Conservation (phyloP, 495 filamentous ascomycete species). For the Penicillium turbatum region DNA sequence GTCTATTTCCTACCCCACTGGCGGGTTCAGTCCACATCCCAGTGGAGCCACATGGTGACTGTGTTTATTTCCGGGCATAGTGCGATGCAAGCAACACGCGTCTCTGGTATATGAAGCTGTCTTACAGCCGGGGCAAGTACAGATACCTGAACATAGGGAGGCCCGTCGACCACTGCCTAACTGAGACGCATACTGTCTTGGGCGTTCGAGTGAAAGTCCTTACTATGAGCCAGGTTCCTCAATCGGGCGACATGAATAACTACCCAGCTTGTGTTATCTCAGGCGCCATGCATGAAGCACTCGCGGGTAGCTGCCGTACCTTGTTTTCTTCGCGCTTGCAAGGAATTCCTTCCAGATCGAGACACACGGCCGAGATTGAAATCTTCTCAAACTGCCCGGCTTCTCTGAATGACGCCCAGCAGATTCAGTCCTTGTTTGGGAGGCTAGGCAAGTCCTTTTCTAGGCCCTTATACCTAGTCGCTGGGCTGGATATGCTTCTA, state of each 20-base stretch:
- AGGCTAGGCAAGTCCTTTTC: conserved; percentile 30
- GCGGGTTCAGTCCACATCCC: conserved; percentile 57
- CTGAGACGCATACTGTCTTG: background rate
- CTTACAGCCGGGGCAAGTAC: background rate
- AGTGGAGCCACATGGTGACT: conserved; percentile 77
- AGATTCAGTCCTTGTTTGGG: conserved; percentile 47
- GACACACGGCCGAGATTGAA: conserved; percentile 64
- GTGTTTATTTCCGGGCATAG: conserved; percentile 52
- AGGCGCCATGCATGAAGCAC: background rate
- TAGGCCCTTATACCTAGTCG: background rate
- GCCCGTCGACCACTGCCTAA: background rate
- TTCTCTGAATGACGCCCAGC: conserved; percentile 48
- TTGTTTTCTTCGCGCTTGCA: conserved; percentile 52
- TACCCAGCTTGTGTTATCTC: conserved; percentile 41
- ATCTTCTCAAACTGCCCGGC: conserved; percentile 62
- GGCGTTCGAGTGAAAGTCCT: background rate
- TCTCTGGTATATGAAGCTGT: background rate
- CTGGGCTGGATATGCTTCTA: background rate
- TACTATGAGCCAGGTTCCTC: conserved; percentile 15
- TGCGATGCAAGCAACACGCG: conserved; percentile 59
- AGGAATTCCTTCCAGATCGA: conserved; percentile 69
- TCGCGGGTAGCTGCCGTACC: conserved; percentile 41
- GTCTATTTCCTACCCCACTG: conserved; percentile 1
- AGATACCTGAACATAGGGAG: background rate
- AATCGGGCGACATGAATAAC: conserved; percentile 63